Base-by-base conservation (phyloP, 148 eudicot genomes). In the Rhododendron mucronatum region DNA sequence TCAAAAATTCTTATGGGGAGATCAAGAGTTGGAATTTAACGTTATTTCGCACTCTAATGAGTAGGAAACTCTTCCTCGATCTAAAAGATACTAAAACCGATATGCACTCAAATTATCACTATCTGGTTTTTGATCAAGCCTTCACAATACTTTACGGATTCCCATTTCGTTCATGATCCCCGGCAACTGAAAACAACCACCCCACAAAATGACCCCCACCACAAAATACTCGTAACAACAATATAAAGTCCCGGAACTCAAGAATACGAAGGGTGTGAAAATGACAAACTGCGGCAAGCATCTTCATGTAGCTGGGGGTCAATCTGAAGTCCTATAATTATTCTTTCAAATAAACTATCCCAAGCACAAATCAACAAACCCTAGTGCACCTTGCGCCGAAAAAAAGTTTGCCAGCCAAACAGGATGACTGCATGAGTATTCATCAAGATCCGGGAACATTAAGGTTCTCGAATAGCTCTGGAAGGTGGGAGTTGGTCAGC, bases 401-500 rank as follows among this genome's bases (percentile, higher is more conserved):
- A 26, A n/a, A 3, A 2, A 23, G 35, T 69, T 23, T 78, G 28
- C 53, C 13, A 26, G 82, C 75, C 47, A 82, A 82, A 44, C 53
- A 51, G 41, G 65, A 28, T 26, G 50, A 47, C 12, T 44, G 16
- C 59, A 80, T 28, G 21, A 1, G 59, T 20, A 7, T 30, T 35
- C 80, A 83, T 83, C 80, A 84, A 71, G 80, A 71, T 75, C 85
- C 85, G 2, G 88, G 74, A 51, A 13, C 82, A 28, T 45, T 82
- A 8, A 92, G 93, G 73, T 88, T 86, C 84, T 83, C 85, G 82
- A 93, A 93, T 48, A 93, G 90, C 55, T 93, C 97, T 0, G 93
- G 97, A 86, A 94, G 93, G 85, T 93, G 97, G 78, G 93, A 86
- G 79, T 93, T 94, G 0, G 97, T 94, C 65, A 94, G 90, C 89